Conservation (phyloP, 2,329 filamentous ascomycete genomes). For the Ophiostoma sp. region DNA sequence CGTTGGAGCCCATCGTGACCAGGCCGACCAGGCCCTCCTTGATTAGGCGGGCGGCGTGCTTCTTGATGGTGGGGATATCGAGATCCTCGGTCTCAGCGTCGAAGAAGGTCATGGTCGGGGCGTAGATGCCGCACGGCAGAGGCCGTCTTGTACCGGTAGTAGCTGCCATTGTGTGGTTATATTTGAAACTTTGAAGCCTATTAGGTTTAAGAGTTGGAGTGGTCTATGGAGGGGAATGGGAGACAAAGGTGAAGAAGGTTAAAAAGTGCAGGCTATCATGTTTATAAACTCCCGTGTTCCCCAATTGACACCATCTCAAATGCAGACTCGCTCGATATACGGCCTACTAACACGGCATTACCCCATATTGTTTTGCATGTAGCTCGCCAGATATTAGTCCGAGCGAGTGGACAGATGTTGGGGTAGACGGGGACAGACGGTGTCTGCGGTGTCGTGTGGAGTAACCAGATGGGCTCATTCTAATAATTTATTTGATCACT, state of each 20-base stretch:
- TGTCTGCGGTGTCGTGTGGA: background rate
- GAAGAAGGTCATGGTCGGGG: slow-evolving; percentile 89
- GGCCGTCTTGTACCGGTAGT: slow-evolving; percentile 44
- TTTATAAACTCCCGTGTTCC: background rate
- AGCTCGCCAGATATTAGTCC: slow-evolving; percentile 31
- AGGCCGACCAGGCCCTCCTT: slow-evolving; percentile 74
- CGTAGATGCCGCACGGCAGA: slow-evolving; percentile 77
- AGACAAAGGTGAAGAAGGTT: background rate
- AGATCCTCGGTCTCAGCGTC: slow-evolving; percentile 76
- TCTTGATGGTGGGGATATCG: slow-evolving; percentile 72
- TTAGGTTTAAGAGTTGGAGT: background rate
- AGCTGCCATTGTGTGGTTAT: slow-evolving; percentile 33
- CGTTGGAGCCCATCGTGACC: slow-evolving; percentile 85
- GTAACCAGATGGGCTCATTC: background rate
- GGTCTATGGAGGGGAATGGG: slow-evolving; percentile 11
- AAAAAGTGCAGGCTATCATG: slow-evolving; percentile 25
- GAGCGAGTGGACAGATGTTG: slow-evolving; percentile 23
- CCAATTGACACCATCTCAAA: background rate
- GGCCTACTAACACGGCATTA: slow-evolving; percentile 8
- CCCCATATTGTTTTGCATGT: background rate
- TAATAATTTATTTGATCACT: background rate
- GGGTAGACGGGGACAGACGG: slow-evolving; percentile 5
- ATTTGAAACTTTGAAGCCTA: background rate
- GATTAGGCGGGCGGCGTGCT: slow-evolving; percentile 72
- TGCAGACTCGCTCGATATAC: slow-evolving; percentile 3